These are phyloP conservation scores for Podaxis sp. DNA, from an alignment of 768 basidiomycete species.

Conservation along the genomic window DNA sequence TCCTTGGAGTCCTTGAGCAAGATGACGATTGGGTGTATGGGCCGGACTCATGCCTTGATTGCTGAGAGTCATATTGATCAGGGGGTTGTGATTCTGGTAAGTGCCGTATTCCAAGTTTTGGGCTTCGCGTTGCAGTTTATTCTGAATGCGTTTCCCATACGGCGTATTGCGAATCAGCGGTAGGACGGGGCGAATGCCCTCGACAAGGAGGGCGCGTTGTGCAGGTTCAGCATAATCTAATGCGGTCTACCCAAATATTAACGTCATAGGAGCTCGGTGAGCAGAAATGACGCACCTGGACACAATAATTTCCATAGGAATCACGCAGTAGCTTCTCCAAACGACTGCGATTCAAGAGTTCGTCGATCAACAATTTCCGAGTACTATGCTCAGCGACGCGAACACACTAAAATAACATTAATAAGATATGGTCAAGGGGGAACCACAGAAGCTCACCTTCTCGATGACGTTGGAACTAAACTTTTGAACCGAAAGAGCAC, in stretches of 20 bases:
- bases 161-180: conserved; percentile 99
- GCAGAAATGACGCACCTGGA: conserved; percentile 51
- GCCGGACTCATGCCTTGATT: conserved; percentile 50
- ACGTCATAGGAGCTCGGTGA: not conserved
- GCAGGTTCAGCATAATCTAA: conserved; percentile 95
- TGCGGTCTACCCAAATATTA: conserved; percentile 63
- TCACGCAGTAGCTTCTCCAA: conserved; percentile 95
- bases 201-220: conserved; percentile 89
- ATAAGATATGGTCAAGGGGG: not conserved
- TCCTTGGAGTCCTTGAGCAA: conserved; percentile 48
- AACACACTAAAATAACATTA: conserved; percentile 46
- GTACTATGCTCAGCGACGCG: conserved; percentile 96
- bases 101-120: conserved; percentile 59
- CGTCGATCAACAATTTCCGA: conserved; percentile 91
- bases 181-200: conserved; percentile 97
- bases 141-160: conserved; percentile 98
- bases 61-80: conserved; percentile 54
- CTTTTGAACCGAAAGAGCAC: conserved; percentile 96
- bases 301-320: conserved; percentile 95
- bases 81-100: conserved; percentile 55
- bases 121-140: conserved; percentile 95
- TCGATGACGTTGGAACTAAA: conserved; percentile 99
- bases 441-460: conserved; percentile 49
- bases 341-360: conserved; percentile 89
- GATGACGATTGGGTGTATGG: conserved; percentile 48